Percentiles rank a stretch among this genome's conserved stretches.
These are phyloP conservation scores for Candida dendrica DNA, from an alignment of 805 yeast species.

Conservation along the genomic window DNA sequence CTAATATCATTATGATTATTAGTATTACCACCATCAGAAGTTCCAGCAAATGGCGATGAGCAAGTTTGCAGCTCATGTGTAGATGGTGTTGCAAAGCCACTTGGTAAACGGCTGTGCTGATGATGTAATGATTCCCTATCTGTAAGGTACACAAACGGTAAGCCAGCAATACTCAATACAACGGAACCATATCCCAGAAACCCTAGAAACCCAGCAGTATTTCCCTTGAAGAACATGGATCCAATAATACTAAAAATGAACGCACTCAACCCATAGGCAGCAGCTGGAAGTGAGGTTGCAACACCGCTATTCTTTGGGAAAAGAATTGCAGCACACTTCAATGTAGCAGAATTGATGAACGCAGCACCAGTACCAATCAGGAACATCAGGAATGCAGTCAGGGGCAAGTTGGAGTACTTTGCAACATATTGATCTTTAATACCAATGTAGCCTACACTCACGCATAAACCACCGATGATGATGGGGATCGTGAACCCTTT, in stretches of 20 bases:
- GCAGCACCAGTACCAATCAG: slow-evolving; percentile 67
- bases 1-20: not conserved
- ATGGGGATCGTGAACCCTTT: slow-evolving; percentile 51
- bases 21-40: not conserved
- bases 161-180: slow-evolving; percentile 33
- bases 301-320: slow-evolving; percentile 65
- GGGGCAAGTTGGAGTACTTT: slow-evolving; percentile 28
- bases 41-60: slow-evolving; percentile 2
- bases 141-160: slow-evolving; percentile 34
- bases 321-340: slow-evolving; percentile 67
- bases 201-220: slow-evolving; percentile 47
- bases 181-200: slow-evolving; percentile 37
- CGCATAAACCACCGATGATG: slow-evolving; percentile 39
- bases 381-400: slow-evolving; percentile 41
- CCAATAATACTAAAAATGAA: slow-evolving; percentile 55
- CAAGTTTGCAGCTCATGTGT: slow-evolving; percentile 9
- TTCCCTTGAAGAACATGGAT: slow-evolving; percentile 44
- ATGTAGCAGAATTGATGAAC: slow-evolving; percentile 51
- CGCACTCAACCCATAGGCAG: slow-evolving; percentile 71
- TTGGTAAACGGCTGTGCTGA: not conserved
- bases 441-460: slow-evolving; percentile 49
- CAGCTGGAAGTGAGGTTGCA: slow-evolving; percentile 70
- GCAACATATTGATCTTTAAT: slow-evolving; percentile 43
- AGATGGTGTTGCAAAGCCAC: slow-evolving; percentile 1
- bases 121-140: slow-evolving; percentile 4